phyloP scores from a whole-genome alignment of 2,329 filamentous ascomycete species.

The Hymenoscyphus scutula region DNA sequence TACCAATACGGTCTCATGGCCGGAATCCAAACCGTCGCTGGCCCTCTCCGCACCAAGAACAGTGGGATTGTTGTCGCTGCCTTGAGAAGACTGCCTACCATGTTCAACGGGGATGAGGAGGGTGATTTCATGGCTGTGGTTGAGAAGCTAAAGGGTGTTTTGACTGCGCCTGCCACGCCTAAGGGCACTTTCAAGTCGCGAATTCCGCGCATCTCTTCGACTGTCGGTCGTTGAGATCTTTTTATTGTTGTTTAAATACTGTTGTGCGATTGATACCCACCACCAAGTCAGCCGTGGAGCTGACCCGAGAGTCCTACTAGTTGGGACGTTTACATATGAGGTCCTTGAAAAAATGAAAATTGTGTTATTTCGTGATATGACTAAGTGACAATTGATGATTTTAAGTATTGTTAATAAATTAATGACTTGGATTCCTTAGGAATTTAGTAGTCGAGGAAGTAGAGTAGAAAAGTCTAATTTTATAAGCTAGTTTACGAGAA shows the following conservation, averaged over 20 bases:
- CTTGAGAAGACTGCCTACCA: conserved; percentile 5
- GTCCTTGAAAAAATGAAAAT: no score
- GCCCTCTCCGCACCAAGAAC: conserved; percentile 9
- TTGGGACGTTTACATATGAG: no score
- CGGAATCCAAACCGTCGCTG: conserved; percentile 12
- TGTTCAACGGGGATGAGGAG: background rate
- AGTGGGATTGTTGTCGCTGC: conserved; percentile 25
- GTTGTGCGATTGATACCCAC: background rate
- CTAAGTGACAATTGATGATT: no score
- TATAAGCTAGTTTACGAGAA: no score
- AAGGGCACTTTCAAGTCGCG: background rate
- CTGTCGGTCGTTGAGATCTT: background rate
- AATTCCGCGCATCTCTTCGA: background rate
- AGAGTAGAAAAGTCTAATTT: no score
- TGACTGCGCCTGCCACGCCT: background rate
- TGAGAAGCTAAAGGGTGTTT: conserved; percentile 10
- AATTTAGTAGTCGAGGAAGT: no score
- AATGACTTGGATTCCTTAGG: no score
- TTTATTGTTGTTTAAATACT: background rate
- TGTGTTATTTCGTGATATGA: no score
- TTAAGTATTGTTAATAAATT: no score
- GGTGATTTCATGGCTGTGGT: conserved; percentile 5
- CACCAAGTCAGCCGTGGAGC: background rate
- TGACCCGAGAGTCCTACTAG: background rate
- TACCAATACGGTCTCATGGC: conserved; percentile 20